These are phyloP conservation scores for Parietichytrium sp. DNA, from an alignment of 108 stramenopile genomes.

Conservation along the genomic window DNA sequence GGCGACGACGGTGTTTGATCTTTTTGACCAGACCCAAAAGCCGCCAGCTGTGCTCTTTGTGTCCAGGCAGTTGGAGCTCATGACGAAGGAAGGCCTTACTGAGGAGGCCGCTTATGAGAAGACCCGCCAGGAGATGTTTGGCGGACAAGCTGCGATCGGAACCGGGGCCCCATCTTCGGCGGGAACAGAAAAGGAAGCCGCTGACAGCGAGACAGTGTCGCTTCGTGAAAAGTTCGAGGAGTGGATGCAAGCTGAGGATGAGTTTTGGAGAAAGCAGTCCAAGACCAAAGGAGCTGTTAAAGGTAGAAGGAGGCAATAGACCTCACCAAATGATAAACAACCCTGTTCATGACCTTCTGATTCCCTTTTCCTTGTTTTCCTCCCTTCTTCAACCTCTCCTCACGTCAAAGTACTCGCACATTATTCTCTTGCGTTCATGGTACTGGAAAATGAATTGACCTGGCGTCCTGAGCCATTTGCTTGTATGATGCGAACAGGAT, in stretches of 20 bases:
- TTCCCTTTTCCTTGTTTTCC: no score
- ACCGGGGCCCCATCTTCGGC: background rate
- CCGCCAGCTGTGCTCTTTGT: background rate
- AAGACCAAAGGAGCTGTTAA: background rate
- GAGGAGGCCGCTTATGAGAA: background rate
- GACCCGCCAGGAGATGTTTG: background rate
- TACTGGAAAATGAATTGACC: no score
- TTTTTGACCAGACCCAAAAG: background rate
- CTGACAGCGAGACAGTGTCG: background rate
- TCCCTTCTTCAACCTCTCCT: no score
- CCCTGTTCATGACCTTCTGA: no score
- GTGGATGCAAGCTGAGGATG: background rate
- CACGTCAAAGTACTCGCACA: no score
- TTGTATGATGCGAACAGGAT: no score
- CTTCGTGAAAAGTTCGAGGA: background rate
- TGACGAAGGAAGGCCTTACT: background rate
- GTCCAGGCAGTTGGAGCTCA: slow-evolving; percentile 4
- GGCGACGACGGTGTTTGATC: background rate
- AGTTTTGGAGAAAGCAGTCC: background rate
- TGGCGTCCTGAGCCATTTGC: no score
- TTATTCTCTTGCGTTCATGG: no score
- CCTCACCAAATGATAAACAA: no score
- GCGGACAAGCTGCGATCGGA: background rate
- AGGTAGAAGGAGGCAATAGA: no score
- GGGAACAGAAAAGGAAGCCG: background rate